Evolutionary conservation across 768 basidiomycete species (phyloP), one percentile per base, ranked within the genome.

Genomic region (Kwoniella europaea): DNA sequence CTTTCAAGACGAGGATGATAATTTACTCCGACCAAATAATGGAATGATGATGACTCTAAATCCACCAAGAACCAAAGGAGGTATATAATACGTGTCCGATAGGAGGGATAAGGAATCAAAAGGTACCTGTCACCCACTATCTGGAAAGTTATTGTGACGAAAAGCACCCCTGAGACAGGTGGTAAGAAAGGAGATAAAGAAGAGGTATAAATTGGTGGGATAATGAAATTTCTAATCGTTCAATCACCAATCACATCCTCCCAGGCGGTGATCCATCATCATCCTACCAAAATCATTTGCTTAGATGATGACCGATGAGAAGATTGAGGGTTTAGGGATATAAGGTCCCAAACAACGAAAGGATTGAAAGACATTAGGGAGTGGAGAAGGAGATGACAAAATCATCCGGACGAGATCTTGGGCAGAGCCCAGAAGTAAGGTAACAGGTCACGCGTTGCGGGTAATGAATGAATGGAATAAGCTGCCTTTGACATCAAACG

Each of bases 121-220:
- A 50, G 46, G 46, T 4, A 50, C 46, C 46, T 50, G 46, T 50
- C 46, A 18, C 46, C 46, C 46, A 56, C 15, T 56, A 10, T 56
- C 54, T 27, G 27, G 57, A 35, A 58, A 24, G 55, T 18, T 56
- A 10, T 56, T 35, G 29, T 29, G 35, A 35, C 35, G 35, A 35
- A 35, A 13, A 13, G 46, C 46, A 50, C 46, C 46, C 46, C 46
- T 50, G 12, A 50, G 18, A 15, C 12, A 15, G 46, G 46, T 15
- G 18, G 46, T 27, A 15, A 50, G 12, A 50, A 50, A 50, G 12
- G 46, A 50, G 46, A 50, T 18, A 35, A 27, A 27, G 22, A 27
- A n/a, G 7, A 56, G 46, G 18, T 50, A 50, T 50, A 56, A 22
- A 55, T 16, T 55, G 22, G 57, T 58, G 57, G 57, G 57, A 58